Evolutionary conservation across 345 rosid species (phyloP), one percentile per base, ranked within the genome.

Genomic region (Brassica rapa): DNA sequence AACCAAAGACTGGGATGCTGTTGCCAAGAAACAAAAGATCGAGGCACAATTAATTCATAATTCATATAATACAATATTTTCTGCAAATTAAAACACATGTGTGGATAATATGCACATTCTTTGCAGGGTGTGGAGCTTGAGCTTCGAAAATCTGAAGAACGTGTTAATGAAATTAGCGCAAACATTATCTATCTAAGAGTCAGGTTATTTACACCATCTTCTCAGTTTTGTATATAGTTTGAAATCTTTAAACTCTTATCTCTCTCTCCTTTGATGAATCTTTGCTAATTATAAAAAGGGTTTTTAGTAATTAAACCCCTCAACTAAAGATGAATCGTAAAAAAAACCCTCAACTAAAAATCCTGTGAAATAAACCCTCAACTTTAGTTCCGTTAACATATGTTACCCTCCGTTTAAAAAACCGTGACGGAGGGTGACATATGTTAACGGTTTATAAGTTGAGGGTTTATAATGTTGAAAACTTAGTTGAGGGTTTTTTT

Each of bases 21-120:
- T 80, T 74, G 80, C 83, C 57, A 80, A 80, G 68, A 80, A 80
- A 41, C 76, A 74, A 55, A 74, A 74, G 4, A 74, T 80, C 53
- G 79, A 75, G 79, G 83, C 33, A 67, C 63, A 59, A 29, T 25
- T 27, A 7, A 16, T 24, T 69, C 56, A 1, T 25, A 64, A 0
- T 60, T 56, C 4, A 5, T 51, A 77, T 14, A 11, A 6, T 46
- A 76, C 35, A 37, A 16, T 41, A 8, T 19, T 29, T 61, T 14
- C 11, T 7, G n/a, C 64, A 56, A 46, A 46, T 14, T 41, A 51
- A 66, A 37, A 21, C 3, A 46, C 8, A 11, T 12, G 56, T 72
- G 25, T 63, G 56, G 12, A 11, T 53, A 19, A 19, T 19, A 23
- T 6, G 66, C 2, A 72, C 4, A 65, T 57, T 51, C 53, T 41